Percentiles rank a stretch among this genome's conserved stretches.
Evolutionary conservation across 345 rosid genomes (phyloP).

Genomic region (Fremontodendron californicum): DNA sequence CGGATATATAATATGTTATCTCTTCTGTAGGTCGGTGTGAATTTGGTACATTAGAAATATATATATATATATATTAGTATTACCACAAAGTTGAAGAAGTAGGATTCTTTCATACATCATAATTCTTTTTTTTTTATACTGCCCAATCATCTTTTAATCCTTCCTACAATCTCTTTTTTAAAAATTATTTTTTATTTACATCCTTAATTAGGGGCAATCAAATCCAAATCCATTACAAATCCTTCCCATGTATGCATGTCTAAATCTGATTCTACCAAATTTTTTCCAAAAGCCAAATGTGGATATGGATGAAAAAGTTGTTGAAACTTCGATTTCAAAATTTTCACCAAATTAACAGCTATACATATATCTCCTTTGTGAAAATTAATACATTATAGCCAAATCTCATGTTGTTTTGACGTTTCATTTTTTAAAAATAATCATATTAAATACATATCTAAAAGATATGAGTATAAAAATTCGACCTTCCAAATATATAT

Average conservation of each 20-base stretch:
- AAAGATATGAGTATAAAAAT: too few species aligned
- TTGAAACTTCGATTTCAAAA: slow-evolving; percentile 1
- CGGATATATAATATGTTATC: background rate
- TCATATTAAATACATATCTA: too few species aligned
- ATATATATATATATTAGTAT: too few species aligned
- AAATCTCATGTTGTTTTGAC: too few species aligned
- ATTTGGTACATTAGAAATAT: background rate
- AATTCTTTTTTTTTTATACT: background rate
- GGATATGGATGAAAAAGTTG: background rate
- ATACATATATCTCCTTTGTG: too few species aligned
- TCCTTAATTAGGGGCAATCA: background rate
- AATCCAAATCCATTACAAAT: background rate
- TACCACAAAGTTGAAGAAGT: background rate
- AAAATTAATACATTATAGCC: too few species aligned
- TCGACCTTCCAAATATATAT: too few species aligned
- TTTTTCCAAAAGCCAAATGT: background rate
- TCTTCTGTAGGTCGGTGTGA: background rate
- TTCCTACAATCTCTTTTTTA: too few species aligned
- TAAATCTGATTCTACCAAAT: background rate
- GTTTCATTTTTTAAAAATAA: too few species aligned
- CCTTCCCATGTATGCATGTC: background rate
- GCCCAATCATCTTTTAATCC: background rate
- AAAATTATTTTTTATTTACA: background rate
- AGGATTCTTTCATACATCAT: background rate
- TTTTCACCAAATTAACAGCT: background rate